phyloP scores from a whole-genome alignment of 805 yeast genomes.

The Metschnikowia borealis region DNA sequence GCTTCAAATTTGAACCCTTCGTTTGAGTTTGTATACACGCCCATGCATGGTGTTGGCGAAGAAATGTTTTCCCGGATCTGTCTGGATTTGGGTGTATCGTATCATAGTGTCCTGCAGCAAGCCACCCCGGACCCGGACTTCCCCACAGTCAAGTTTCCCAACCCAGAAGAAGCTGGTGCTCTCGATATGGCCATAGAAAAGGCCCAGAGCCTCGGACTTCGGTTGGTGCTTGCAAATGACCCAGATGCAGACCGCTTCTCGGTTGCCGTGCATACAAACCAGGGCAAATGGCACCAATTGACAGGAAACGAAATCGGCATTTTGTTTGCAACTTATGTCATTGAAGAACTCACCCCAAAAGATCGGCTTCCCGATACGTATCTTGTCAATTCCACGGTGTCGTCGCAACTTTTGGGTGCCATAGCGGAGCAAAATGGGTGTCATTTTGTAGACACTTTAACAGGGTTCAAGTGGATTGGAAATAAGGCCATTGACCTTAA shows the following conservation, averaged over 20 bases:
- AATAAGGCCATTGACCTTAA: slow-evolving; percentile 77
- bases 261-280: slow-evolving; percentile 54
- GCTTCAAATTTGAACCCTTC: slow-evolving; percentile 23
- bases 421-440: slow-evolving; percentile 65
- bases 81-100: slow-evolving; percentile 31
- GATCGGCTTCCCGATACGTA: slow-evolving; percentile 37
- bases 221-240: slow-evolving; percentile 80
- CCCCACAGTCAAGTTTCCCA: slow-evolving; percentile 84
- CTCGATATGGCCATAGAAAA: slow-evolving; percentile 60
- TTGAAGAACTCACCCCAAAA: slow-evolving; percentile 30
- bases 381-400: slow-evolving; percentile 84
- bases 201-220: slow-evolving; percentile 51
- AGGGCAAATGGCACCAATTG: slow-evolving; percentile 65
- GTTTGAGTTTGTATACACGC: slow-evolving; percentile 73
- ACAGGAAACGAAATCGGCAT: slow-evolving; percentile 91
- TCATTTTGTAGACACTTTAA: slow-evolving; percentile 73
- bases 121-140: slow-evolving; percentile 77
- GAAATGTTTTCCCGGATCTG: slow-evolving; percentile 49
- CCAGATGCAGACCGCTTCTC: slow-evolving; percentile 97
- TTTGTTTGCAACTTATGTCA: slow-evolving; percentile 66
- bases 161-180: slow-evolving; percentile 95
- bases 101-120: slow-evolving; percentile 57
- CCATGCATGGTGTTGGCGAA: slow-evolving; percentile 93
- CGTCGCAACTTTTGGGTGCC: slow-evolving; percentile 71
- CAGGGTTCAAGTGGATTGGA: slow-evolving; percentile 98